Evolutionary conservation across 768 basidiomycete genomes (phyloP).

Genomic region (Sporobolomyces phaffii): DNA sequence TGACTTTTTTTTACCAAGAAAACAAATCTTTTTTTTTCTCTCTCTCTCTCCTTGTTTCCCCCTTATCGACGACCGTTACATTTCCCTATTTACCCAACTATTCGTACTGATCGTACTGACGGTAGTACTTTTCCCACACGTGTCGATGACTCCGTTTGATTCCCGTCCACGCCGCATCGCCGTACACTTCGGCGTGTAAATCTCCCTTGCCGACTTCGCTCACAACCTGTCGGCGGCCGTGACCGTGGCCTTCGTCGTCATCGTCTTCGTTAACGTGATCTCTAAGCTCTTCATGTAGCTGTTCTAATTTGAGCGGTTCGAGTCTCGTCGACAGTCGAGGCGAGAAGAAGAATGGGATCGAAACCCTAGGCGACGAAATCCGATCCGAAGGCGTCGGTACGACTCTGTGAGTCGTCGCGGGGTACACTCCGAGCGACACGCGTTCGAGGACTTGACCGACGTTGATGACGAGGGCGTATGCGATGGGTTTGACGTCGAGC

Average conservation of each 20-base stretch:
- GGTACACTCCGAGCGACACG: conserved; percentile 13
- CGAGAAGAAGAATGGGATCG: conserved; percentile 36
- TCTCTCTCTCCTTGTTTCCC: too few species aligned
- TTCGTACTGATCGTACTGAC: conserved; percentile 8
- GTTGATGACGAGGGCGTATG: conserved; percentile 24
- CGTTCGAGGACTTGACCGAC: conserved; percentile 31
- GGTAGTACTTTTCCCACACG: conserved; percentile 24
- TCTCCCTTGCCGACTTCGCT: conserved; percentile 18
- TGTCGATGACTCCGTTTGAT: conserved; percentile 15
- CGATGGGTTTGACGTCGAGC: conserved; percentile 5
- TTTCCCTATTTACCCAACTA: too few species aligned
- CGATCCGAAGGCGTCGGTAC: conserved; percentile 1
- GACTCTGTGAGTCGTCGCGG: conserved; percentile 32
- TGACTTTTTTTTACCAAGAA: too few species aligned
- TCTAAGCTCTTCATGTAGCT: conserved; percentile 7
- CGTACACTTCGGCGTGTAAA: conserved; percentile 26
- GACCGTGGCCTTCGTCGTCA: neutral
- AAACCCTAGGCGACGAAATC: conserved; percentile 12
- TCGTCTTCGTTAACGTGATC: too few species aligned
- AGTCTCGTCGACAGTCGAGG: conserved; percentile 1
- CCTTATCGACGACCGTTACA: too few species aligned
- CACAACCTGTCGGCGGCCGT: neutral
- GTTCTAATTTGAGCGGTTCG: neutral
- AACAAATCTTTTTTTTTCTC: too few species aligned
- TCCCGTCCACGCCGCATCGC: conserved; percentile 26